Conservation (phyloP, 2,329 filamentous ascomycete genomes). For the Hymenotorrendiella dingleyae region DNA sequence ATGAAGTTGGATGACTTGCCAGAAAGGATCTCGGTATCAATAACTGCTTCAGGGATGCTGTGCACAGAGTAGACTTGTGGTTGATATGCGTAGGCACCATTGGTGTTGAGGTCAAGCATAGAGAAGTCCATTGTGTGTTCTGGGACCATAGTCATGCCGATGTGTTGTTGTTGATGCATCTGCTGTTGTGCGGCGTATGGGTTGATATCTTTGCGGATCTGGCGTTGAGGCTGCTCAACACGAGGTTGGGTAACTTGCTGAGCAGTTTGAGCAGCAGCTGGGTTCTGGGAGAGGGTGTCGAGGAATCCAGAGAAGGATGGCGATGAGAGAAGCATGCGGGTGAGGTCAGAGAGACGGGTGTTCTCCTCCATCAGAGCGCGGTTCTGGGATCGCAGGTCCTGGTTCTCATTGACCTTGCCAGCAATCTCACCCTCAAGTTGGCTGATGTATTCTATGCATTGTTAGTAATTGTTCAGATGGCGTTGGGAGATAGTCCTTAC, state of each 20-base stretch:
- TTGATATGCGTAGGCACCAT: constrained; percentile 52
- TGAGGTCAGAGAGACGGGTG: constrained; percentile 68
- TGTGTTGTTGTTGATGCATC: constrained; percentile 57
- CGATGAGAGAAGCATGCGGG: constrained; percentile 75
- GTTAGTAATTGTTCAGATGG: constrained; percentile 41
- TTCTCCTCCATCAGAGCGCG: constrained; percentile 79
- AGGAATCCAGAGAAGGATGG: constrained; percentile 80
- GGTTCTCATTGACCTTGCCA: constrained; percentile 74
- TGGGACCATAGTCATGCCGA: constrained; percentile 77
- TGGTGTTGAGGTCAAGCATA: constrained; percentile 57
- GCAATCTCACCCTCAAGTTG: constrained; percentile 90
- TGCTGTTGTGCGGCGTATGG: constrained; percentile 49
- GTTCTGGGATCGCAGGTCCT: constrained; percentile 76
- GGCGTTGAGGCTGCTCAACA: constrained; percentile 42
- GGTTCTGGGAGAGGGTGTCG: constrained; percentile 60
- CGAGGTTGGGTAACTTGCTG: constrained; percentile 29
- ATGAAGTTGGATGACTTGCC: constrained; percentile 59
- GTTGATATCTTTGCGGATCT: constrained; percentile 61
- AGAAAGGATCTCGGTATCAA: constrained; percentile 59
- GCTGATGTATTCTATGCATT: constrained; percentile 79
- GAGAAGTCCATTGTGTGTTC: constrained; percentile 73
- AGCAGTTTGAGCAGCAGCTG: constrained; percentile 36
- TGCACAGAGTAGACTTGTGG: constrained; percentile 68
- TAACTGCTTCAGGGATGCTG: constrained; percentile 50
- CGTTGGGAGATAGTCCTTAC: constrained; percentile 47